Conservation (phyloP, 139 green algal species). For the Ulvella scutata region DNA sequence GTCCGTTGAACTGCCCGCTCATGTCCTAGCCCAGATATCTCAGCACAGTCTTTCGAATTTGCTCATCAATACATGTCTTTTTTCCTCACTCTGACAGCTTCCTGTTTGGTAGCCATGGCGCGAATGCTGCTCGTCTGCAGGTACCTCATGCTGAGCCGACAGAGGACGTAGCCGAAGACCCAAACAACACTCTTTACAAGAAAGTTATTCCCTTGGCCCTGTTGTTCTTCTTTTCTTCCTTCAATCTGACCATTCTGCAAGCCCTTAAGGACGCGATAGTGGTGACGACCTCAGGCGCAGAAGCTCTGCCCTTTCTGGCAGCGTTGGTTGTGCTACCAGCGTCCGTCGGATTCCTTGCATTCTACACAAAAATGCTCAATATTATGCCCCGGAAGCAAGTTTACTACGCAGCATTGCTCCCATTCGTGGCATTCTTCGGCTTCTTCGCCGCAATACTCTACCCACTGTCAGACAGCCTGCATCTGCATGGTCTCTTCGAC, state of each 20-base stretch:
- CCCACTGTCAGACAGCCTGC: constrained; percentile 39
- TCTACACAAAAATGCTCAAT: constrained; percentile 31
- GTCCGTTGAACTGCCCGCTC: no score
- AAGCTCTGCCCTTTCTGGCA: constrained; percentile 66
- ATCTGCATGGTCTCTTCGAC: constrained; percentile 39
- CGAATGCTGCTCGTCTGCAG: neutral
- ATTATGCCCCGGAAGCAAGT: constrained; percentile 30
- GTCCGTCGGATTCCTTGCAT: constrained; percentile 55
- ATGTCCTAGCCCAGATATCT: no score
- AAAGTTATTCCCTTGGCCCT: constrained; percentile 52
- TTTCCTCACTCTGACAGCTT: no score
- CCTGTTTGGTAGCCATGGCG: no score
- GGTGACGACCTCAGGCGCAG: constrained; percentile 54
- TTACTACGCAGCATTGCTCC: constrained; percentile 47
- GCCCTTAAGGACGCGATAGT: constrained; percentile 64
- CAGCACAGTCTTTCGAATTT: no score
- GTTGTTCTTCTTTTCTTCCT: constrained; percentile 63
- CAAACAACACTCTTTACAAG: constrained; percentile 31
- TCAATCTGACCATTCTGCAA: constrained; percentile 64
- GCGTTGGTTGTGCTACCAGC: constrained; percentile 57
- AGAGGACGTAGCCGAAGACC: constrained; percentile 15
- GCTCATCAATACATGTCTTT: no score
- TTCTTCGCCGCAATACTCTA: constrained; percentile 61
- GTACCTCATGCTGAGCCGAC: constrained; percentile 1
- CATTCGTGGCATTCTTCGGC: constrained; percentile 51